These are phyloP conservation scores for Quercus bicolor DNA, from an alignment of 306 rosid species.

Conservation along the genomic window DNA sequence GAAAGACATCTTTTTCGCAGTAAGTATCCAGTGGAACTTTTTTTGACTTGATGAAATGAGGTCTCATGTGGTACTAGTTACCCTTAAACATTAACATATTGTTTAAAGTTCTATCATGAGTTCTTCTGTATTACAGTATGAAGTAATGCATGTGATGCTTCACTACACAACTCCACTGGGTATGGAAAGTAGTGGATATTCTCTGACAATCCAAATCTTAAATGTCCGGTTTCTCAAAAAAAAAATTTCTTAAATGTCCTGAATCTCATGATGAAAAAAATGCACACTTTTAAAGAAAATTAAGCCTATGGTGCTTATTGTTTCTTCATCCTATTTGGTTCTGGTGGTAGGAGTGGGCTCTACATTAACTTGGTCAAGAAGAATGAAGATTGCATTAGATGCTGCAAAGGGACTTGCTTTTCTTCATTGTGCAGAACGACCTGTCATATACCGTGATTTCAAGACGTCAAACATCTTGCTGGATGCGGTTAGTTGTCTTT, in stretches of 20 bases:
- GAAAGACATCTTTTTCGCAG: constrained; percentile 96
- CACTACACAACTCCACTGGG: not conserved
- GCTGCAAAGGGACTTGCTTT: constrained; percentile 98
- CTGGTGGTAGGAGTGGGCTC: constrained; percentile 76
- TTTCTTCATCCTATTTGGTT: constrained; percentile 20
- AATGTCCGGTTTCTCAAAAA: not conserved
- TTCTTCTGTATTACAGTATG: not conserved
- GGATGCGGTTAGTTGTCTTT: constrained; percentile 68
- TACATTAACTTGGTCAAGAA: constrained; percentile 79
- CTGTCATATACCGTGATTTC: constrained; percentile 95
- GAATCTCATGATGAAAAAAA: not conserved
- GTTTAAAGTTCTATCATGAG: not conserved
- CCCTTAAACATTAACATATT: not conserved
- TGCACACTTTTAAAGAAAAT: not conserved
- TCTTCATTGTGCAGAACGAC: constrained; percentile 92
- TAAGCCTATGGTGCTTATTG: constrained; percentile 7
- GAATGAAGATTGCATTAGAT: constrained; percentile 95
- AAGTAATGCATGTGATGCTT: not conserved
- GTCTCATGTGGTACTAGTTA: not conserved
- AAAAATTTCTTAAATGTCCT: no score
- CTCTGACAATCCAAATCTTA: constrained; percentile 1
- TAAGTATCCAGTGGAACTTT: constrained; percentile 39
- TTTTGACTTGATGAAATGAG: constrained; percentile 6
- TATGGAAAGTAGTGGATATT: not conserved
- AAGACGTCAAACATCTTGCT: constrained; percentile 94